These are phyloP conservation scores for Amaranthus hypochondriacus DNA, from an alignment of 148 eudicot genomes.

Conservation along the genomic window DNA sequence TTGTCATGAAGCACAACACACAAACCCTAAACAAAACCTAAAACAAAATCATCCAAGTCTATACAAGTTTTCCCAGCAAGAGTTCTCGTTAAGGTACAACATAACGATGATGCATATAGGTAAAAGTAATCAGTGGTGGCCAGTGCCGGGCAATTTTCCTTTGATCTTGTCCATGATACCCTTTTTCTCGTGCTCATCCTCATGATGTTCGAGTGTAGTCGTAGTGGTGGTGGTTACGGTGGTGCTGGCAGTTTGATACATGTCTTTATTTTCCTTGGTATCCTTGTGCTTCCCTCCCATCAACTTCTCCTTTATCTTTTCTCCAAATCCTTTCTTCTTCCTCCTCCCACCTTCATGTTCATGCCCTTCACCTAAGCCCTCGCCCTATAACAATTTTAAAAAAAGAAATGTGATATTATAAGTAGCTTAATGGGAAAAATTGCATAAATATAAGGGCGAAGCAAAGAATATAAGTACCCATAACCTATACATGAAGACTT, in stretches of 20 bases:
- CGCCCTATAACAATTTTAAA: slow-evolving; percentile 28
- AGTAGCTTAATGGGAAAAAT: background rate
- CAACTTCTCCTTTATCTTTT: slow-evolving; percentile 64
- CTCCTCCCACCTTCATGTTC: slow-evolving; percentile 42
- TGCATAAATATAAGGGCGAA: no score
- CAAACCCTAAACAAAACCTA: background rate
- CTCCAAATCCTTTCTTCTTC: slow-evolving; percentile 59
- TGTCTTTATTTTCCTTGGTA: slow-evolving; percentile 20
- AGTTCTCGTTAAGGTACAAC: background rate
- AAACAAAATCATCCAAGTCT: background rate
- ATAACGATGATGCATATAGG: no score
- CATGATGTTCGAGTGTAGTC: slow-evolving; percentile 29
- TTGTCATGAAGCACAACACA: background rate
- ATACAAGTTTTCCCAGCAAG: background rate
- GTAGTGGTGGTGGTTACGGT: slow-evolving; percentile 24
- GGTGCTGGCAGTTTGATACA: slow-evolving; percentile 10
- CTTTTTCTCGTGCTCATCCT: slow-evolving; percentile 54
- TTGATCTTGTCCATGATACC: slow-evolving; percentile 58
- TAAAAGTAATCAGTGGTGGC: background rate
- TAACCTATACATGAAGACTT: no score
- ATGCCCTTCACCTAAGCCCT: slow-evolving; percentile 38
- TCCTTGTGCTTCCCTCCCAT: slow-evolving; percentile 38
- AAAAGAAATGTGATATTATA: background rate
- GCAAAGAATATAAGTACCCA: no score
- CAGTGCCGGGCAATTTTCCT: slow-evolving; percentile 58